Evolutionary conservation across 73 alveolate genomes (phyloP).

Genomic region (Tetrahymena elliotti): DNA sequence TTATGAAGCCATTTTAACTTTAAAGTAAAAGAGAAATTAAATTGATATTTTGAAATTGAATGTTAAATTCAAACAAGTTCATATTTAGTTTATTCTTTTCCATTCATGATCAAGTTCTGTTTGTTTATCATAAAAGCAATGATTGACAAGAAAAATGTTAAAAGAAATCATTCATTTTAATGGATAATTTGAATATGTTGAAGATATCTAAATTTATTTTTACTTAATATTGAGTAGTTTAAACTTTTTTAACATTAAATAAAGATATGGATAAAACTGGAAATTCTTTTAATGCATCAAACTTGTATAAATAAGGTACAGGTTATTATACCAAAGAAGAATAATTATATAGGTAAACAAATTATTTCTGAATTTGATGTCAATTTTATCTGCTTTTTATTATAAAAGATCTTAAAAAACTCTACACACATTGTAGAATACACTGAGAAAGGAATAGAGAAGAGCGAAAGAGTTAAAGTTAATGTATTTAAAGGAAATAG

Average conservation of each 20-base stretch:
- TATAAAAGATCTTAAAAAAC: constrained; percentile 28
- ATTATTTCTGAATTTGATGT: not conserved
- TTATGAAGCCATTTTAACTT: no score
- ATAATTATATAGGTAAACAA: not conserved
- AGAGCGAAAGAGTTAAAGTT: constrained; percentile 46
- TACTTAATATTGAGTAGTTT: no score
- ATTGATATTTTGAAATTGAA: no score
- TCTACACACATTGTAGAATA: constrained; percentile 2
- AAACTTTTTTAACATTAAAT: not conserved
- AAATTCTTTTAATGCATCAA: not conserved
- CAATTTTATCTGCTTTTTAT: not conserved
- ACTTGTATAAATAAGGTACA: not conserved
- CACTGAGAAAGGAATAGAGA: constrained; percentile 45
- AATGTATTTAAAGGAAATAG: constrained; percentile 60
- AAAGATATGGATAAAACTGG: not conserved
- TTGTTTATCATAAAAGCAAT: no score
- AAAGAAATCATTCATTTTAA: no score
- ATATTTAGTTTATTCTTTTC: no score
- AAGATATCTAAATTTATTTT: no score
- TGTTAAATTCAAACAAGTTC: no score
- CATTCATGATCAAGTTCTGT: no score
- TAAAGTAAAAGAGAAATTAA: no score
- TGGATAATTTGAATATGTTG: no score
- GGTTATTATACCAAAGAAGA: not conserved
- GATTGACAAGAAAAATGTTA: no score